Evolutionary conservation across 1,284 basidiomycete genomes (phyloP), one percentile per base, ranked within the genome.

Genomic region (Wallemia hederae): DNA sequence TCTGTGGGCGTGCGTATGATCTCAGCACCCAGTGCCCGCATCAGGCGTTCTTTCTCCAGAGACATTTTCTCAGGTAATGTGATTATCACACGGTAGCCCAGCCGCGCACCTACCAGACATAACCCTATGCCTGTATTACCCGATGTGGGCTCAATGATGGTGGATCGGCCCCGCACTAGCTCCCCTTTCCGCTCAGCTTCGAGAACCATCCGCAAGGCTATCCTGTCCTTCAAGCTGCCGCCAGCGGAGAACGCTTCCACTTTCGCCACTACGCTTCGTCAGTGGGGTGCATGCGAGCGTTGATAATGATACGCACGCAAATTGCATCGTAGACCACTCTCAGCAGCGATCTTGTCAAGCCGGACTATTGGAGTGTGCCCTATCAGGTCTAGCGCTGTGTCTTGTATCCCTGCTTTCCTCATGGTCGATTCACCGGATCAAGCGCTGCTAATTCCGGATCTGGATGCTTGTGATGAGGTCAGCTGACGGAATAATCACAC

Each of bases 31-130:
- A 97, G 76, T 0, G 89, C 88, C 61, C 85, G 80, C 57, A 98
- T 76, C 39, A 87, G 80, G 11, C 87, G 86, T 73, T 92, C 89
- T 72, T 98, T 98, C 73, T 98, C 91, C 62, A 82, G 72, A 2
- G 85, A 89, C 92, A 97, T 98, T 75, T 97, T 98, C 69, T 90
- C 82, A 59, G 91, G 92, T 69, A 94, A 75, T 61, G 88, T 91
- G 70, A 98, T 98, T 69, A 98, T 90, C 67, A 72, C 75, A 59
- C 71, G 69, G 65, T 72, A 72, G 81, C 82, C 86, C 78, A 87
- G 87, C 72, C 91, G 80, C 25, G 90, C 89, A 66, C 87, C 88
- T 0, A 86, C 82, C 73, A 97, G 78, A 3, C 89, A 89, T 3
- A 96, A 75, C 0, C 89, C 90, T 64, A 96, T 91, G 2, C 89